These are phyloP conservation scores for Cryptococcus amylolentus DNA, from an alignment of 1,284 basidiomycete species.

Conservation along the genomic window DNA sequence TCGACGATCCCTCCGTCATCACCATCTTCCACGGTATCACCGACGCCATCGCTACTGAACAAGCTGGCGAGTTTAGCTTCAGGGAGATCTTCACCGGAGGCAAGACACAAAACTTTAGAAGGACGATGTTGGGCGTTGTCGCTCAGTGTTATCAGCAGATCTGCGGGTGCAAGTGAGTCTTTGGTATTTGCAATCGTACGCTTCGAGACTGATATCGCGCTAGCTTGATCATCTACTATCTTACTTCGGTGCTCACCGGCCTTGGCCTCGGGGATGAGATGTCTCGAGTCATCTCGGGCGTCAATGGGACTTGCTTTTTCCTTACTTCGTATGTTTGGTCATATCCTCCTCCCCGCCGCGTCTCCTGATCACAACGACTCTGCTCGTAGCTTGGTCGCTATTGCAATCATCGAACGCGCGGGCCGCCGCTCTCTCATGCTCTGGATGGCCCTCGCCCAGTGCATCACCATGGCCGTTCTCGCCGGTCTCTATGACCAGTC, in stretches of 20 bases:
- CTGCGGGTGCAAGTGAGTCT: conserved; percentile 43
- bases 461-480: conserved; percentile 37
- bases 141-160: conserved; percentile 52
- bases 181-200: background rate
- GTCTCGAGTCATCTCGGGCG: conserved; percentile 41
- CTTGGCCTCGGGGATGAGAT: conserved; percentile 33
- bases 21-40: conserved; percentile 33
- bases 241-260: conserved; percentile 33
- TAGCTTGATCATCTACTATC: conserved; percentile 38
- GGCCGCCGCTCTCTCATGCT: conserved; percentile 45
- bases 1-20: conserved; percentile 27
- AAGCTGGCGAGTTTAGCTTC: conserved; percentile 21
- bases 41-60: conserved; percentile 25
- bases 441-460: conserved; percentile 29
- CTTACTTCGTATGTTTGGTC: conserved; percentile 36
- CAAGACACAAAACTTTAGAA: conserved; percentile 50
- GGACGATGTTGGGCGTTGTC: conserved; percentile 48
- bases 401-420: conserved; percentile 37
- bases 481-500: conserved; percentile 36
- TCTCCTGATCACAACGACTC: background rate
- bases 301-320: conserved; percentile 48
- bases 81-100: conserved; percentile 42
- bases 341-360: background rate
- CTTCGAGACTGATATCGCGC: background rate
- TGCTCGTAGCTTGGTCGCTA: conserved; percentile 28